Conservation (phyloP, 139 green algal genomes). For the Picochlorum sp. region DNA sequence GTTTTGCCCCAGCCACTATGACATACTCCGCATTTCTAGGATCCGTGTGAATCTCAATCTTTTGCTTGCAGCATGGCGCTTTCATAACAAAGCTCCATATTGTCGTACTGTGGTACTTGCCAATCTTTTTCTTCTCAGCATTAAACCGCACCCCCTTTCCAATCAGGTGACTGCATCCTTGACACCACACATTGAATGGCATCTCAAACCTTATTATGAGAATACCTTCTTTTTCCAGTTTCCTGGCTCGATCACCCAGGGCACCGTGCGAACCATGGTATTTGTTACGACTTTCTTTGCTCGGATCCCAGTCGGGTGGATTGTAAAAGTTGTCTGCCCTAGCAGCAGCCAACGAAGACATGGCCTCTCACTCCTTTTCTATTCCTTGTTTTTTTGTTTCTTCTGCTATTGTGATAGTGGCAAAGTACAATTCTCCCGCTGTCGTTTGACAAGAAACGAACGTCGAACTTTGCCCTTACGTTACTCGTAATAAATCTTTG, state of each 20-base stretch:
- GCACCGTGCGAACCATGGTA: conserved; percentile 57
- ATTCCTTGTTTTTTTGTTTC: not conserved
- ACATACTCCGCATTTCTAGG: conserved; percentile 82
- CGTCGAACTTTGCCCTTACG: too few relatives aligned
- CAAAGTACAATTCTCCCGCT: too few relatives aligned
- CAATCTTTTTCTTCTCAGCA: conserved; percentile 88
- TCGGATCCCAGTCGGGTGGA: conserved; percentile 71
- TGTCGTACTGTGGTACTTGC: conserved; percentile 82
- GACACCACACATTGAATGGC: conserved; percentile 93
- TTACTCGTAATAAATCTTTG: too few relatives aligned
- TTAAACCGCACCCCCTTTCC: conserved; percentile 96
- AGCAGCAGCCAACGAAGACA: conserved; percentile 61
- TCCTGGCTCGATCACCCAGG: conserved; percentile 73
- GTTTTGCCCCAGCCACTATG: conserved; percentile 45
- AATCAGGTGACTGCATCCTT: conserved; percentile 77
- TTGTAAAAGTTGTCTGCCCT: conserved; percentile 92
- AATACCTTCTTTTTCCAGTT: conserved; percentile 76
- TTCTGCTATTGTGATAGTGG: too few relatives aligned
- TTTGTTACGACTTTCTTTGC: conserved; percentile 52
- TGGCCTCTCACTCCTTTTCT: not conserved
- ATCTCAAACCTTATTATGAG: conserved; percentile 95
- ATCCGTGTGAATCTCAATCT: conserved; percentile 87
- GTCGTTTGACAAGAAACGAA: too few relatives aligned
- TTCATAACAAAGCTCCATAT: conserved; percentile 88
- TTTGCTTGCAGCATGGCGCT: conserved; percentile 69